Evolutionary conservation across 805 yeast species (phyloP), one percentile per base, ranked within the genome.

Genomic region (Candida jianshihensis): DNA sequence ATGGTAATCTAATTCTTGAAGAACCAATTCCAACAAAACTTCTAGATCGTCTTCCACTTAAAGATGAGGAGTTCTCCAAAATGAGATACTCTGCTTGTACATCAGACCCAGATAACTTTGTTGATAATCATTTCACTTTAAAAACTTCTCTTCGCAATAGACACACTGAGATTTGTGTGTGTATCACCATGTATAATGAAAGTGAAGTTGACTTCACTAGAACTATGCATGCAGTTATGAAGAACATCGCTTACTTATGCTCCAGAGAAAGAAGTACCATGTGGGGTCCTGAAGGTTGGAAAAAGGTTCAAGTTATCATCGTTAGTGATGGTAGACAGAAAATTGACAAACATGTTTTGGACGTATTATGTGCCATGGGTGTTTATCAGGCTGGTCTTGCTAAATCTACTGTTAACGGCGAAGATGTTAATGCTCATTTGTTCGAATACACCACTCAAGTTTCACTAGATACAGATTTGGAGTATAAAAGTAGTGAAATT

Each of bases 61-160:
- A 92, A 33, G 95, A 86, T 45, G 80, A 81, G 44, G 96, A 92
- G 59, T 92, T 87, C 57, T 80, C 92, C 13, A 86, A 86, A 61
- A 89, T 92, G 97, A 79, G 96, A 47, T 92, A 92, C 59, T 86
- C 97, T 0, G 99, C 98, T 0, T 89, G 95, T 54, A 92, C 99
- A 1, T 71, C 94, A 1, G 89, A 83, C 38, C 96, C 98, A 2
- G 92, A 89, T 59, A 81, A 83, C 25, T 92, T 85, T 54, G 74
- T 75, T 14, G 68, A 65, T 4, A 75, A 74, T 33, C 97, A 97
- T 0, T 92, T 89, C 60, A 79, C 89, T 2, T 64, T 92, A 34
- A 73, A 98, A 49, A 83, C 95, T 8, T 81, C 86, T 6, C 90
- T 86, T 44, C 73, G 78, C 55, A 86, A 84, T 46, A 77, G 98